phyloP scores from a whole-genome alignment of 108 stramenopile species.

The Cyclotella choctawhatcheeana region DNA sequence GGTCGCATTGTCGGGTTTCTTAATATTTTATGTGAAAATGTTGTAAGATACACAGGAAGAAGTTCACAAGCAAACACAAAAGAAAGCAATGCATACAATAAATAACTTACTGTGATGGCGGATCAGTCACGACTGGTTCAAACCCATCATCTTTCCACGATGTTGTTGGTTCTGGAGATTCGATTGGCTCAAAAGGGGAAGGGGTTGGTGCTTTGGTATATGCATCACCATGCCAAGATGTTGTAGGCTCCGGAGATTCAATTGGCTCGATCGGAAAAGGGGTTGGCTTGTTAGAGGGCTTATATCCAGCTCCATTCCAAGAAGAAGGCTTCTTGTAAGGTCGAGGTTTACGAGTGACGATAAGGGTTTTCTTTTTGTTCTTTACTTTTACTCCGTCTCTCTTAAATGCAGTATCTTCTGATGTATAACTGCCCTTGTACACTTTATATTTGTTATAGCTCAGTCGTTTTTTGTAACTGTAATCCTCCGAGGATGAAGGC shows the following conservation, averaged over 20 bases:
- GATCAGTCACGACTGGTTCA: background rate
- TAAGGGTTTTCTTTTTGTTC: background rate
- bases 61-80: too few species aligned
- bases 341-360: background rate
- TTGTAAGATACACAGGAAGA: too few species aligned
- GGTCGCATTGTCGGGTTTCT: background rate
- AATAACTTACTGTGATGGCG: too few species aligned
- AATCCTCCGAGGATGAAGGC: background rate
- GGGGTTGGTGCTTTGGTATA: background rate
- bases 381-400: background rate
- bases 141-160: constrained; percentile 11
- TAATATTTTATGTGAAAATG: too few species aligned
- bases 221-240: background rate
- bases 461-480: constrained; percentile 7
- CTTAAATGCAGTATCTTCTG: background rate
- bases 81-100: too few species aligned
- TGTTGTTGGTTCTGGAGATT: constrained; percentile 1
- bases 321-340: background rate
- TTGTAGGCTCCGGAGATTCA: background rate
- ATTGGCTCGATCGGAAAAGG: background rate
- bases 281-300: background rate
- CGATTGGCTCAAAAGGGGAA: background rate
- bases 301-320: background rate
- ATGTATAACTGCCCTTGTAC: background rate
- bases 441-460: background rate